Percentiles rank a stretch among this genome's conserved stretches.
phyloP scores from a whole-genome alignment of 1,284 basidiomycete species.

The Ceratobasidium sp. region DNA sequence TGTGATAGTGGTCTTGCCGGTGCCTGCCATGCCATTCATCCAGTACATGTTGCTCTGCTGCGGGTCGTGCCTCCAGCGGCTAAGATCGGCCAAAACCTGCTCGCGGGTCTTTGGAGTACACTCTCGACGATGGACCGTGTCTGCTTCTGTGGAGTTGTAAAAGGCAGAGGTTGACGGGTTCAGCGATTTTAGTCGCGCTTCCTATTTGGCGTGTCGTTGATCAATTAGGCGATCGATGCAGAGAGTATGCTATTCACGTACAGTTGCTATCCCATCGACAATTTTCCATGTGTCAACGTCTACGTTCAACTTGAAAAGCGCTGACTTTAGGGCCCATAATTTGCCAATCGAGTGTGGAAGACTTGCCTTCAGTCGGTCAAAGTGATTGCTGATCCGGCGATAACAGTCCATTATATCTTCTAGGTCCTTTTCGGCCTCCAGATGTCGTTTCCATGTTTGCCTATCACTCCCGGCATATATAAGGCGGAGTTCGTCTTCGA shows the following conservation, averaged over 20 bases:
- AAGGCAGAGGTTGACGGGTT: background rate
- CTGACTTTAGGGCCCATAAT: background rate
- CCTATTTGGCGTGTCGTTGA: background rate
- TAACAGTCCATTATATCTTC: conserved; percentile 1
- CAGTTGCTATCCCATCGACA: background rate
- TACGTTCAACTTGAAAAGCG: background rate
- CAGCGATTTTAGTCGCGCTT: background rate
- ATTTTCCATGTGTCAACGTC: background rate
- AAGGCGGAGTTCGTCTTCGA: background rate
- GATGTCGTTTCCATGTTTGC: background rate
- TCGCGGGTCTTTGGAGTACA: conserved; percentile 3
- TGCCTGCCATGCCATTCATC: conserved; percentile 25
- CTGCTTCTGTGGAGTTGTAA: conserved; percentile 2
- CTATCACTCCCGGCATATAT: background rate
- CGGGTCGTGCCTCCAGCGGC: background rate
- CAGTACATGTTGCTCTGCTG: background rate
- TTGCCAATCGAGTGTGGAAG: background rate
- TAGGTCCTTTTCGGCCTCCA: background rate
- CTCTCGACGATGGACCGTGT: background rate
- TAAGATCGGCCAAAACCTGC: background rate
- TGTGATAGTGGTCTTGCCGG: conserved; percentile 14
- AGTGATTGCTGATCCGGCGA: background rate
- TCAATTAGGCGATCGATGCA: background rate
- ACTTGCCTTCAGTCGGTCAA: conserved; percentile 1
- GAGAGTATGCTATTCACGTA: background rate